Evolutionary conservation across 2,329 filamentous ascomycete species (phyloP).

Genomic region (Trichoderma sp.): DNA sequence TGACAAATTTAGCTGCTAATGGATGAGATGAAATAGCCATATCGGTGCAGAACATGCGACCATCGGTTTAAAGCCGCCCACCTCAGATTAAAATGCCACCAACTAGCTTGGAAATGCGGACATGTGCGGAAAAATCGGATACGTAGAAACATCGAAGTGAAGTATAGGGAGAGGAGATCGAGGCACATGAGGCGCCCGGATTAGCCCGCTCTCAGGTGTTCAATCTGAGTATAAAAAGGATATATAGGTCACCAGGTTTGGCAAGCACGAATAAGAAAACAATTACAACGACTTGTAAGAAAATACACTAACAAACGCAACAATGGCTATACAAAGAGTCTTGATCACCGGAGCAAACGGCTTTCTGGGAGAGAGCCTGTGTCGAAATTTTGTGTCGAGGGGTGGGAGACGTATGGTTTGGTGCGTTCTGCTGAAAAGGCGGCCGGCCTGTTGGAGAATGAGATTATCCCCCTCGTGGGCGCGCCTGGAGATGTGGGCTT

Average conservation of each 20-base stretch:
- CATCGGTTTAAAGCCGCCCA: too few species aligned
- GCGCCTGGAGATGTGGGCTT: neutral
- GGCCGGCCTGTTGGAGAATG: neutral
- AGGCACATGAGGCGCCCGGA: neutral
- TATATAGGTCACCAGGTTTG: neutral
- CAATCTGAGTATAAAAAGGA: neutral
- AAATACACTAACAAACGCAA: neutral
- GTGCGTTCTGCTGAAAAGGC: neutral
- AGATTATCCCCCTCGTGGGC: neutral
- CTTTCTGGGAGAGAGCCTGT: neutral
- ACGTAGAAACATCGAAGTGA: neutral
- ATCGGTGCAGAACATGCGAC: neutral
- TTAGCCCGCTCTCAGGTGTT: neutral
- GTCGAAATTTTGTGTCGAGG: neutral
- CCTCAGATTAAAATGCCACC: too few species aligned
- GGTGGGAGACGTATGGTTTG: neutral
- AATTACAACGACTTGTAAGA: neutral
- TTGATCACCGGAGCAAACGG: neutral
- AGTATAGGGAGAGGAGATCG: neutral
- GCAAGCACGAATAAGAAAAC: neutral
- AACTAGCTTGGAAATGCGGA: neutral
- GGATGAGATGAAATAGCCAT: neutral
- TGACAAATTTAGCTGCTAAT: neutral
- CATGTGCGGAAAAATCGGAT: neutral
- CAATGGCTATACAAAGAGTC: neutral